Percentiles rank a stretch among this genome's conserved stretches.
These are phyloP conservation scores for Corchorus capsularis DNA, from an alignment of 345 rosid genomes.

Conservation along the genomic window DNA sequence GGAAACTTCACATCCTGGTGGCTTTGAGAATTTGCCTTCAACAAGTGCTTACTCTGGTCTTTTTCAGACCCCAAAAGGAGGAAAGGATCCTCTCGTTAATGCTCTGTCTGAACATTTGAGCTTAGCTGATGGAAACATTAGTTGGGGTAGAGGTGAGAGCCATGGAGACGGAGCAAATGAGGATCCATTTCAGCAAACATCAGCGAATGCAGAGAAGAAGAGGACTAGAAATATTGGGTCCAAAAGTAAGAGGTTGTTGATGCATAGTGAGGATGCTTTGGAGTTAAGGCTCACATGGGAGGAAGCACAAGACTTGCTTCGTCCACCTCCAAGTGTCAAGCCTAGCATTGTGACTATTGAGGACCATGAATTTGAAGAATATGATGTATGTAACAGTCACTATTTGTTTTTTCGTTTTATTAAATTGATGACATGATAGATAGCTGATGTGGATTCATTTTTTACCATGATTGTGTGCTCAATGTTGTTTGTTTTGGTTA, in stretches of 20 bases:
- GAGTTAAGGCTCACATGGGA: conserved; percentile 87
- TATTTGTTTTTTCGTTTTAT: background rate
- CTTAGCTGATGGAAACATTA: conserved; percentile 46
- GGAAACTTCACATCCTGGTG: conserved; percentile 58
- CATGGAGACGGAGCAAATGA: conserved; percentile 41
- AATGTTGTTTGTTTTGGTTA: conserved; percentile 39
- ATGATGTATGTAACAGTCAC: conserved; percentile 49
- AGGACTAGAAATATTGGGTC: conserved; percentile 74
- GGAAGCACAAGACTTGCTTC: conserved; percentile 89
- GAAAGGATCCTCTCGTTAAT: conserved; percentile 37
- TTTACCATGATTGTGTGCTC: conserved; percentile 15
- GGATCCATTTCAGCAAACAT: conserved; percentile 37
- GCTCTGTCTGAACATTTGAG: conserved; percentile 41
- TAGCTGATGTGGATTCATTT: conserved; percentile 13
- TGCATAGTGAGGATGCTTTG: conserved; percentile 68
- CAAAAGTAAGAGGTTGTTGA: conserved; percentile 69
- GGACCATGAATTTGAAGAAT: conserved; percentile 88
- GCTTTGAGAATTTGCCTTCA: conserved; percentile 40
- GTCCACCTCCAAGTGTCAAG: conserved; percentile 65
- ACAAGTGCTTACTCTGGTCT: conserved; percentile 46
- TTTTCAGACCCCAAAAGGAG: conserved; percentile 39
- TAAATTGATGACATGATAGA: background rate
- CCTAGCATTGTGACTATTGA: conserved; percentile 64
- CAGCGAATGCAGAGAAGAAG: conserved; percentile 54
- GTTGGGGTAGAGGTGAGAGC: conserved; percentile 49